Base-by-base conservation (phyloP, 2,329 filamentous ascomycete species). In the Venturia asperata region DNA sequence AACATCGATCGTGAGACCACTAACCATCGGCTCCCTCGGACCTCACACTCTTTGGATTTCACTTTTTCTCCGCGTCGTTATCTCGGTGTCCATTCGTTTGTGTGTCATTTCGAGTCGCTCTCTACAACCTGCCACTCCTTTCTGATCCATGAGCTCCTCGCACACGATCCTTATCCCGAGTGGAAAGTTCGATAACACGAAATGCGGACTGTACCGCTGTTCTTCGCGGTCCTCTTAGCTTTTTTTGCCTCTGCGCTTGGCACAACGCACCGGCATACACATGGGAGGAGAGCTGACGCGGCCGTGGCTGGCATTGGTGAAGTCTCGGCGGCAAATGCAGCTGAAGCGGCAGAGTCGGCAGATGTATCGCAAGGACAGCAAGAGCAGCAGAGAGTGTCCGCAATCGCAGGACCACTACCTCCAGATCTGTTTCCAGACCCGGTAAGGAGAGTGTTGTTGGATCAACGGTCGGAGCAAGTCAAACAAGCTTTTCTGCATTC, bases 401-500 rank as follows among this genome's bases (percentile, higher is more conserved):
- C 55, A 19, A 34, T 34, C 19, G 30, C 34, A n/a, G 34, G 37
- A 42, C 58, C 37, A 43, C 27, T 43, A n/a, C 58, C 58, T 61
- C 58, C 58, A 39, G 41, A 39, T 21, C 5, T 41, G 34, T 61
- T 43, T 21, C 39, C 45, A 13, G 42, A 63, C 37, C 27, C 39
- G 21, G 30, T 37, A 10, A 70, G 73, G 64, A 72, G 70, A 65
- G 71, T 70, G 65, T 68, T 72, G 43, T 66, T 49, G 21, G 15
- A 73, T 65, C 73, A 37, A 66, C 71, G 76, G 62, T 71, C 72
- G 64, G 66, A 69, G 11, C 72, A 71, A 42, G 75, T 78, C 11
- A 77, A 76, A 64, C 68, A 72, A 5, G 71, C 71, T 15, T 77
- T 78, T 65, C 63, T 73, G 63, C 74, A 74, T 56, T 73, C 74